Base-by-base conservation (phyloP, 2,329 filamentous ascomycete species). In the Ascochyta pisi region DNA sequence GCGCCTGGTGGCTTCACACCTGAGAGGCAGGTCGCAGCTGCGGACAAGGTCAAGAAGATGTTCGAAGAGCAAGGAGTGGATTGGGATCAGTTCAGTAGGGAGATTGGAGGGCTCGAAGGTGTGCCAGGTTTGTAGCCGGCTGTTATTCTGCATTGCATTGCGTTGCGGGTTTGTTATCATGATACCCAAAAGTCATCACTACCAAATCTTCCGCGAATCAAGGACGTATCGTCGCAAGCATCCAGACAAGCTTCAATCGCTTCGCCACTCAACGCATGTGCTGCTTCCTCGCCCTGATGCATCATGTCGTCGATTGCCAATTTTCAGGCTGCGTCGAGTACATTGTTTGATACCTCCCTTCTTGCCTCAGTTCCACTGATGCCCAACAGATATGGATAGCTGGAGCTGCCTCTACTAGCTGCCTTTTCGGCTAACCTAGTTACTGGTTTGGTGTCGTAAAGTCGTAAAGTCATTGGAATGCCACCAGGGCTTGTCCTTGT, bases 41-140 rank as follows among this genome's bases (percentile, higher is more conserved):
- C 91, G 55, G 79, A 85, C 61, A 88, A 92, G 76, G 90, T 93
- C 45, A 86, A 89, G 67, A 84, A 86, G 35, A 80, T 95, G 71
- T 96, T 97, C 71, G 82, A 87, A 59, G 82, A 83, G 40, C 84
- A 93, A 45, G 87, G 85, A 0, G 83, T 96, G n/a, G 84, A 96
- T 71, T 96, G 96, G 76, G 91, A 94, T 59, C 79, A 84, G 54
- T 86, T 96, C 50, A 91, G 91, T 84, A 84, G 84, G 61, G 87
- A 91, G 27, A 85, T 89, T 50, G 86, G 86, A 15, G 86, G 86
- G 0, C 77, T 87, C 67, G 78, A 84, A 53, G 83, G 82, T 2
- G 77, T 86, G 75, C 79, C 82, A 47, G 82, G 83, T 10, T 65
- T 73, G 56, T 64, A 58, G 53, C 31, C 19, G 33, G 38, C 16